Evolutionary conservation across 2,329 filamentous ascomycete genomes (phyloP).

Genomic region (Colletotrichum sp.): DNA sequence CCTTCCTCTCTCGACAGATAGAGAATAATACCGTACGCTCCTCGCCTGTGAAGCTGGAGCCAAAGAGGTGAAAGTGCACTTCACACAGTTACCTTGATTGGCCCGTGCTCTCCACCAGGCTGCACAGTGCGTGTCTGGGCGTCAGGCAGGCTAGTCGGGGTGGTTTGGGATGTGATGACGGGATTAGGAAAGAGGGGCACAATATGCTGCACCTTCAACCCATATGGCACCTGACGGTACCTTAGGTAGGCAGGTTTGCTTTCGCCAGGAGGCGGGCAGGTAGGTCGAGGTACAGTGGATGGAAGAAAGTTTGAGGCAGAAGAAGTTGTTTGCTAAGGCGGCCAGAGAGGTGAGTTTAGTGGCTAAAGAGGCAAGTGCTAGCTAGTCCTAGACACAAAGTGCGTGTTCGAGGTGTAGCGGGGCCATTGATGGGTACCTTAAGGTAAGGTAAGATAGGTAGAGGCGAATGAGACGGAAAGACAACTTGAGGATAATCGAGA

Average conservation of each 20-base stretch:
- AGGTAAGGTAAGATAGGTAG: not conserved
- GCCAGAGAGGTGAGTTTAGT: not conserved
- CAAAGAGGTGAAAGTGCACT: not conserved
- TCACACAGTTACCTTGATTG: not conserved
- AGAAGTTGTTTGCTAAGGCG: not conserved
- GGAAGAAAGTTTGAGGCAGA: not conserved
- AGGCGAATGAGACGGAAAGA: not conserved
- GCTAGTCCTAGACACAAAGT: not conserved
- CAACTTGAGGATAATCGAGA: not conserved
- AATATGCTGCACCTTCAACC: not conserved
- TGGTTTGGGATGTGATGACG: conserved; percentile 9
- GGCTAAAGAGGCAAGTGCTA: not conserved
- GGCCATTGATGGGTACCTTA: not conserved
- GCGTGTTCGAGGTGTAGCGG: not conserved
- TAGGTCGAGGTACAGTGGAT: not conserved
- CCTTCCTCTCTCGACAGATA: not conserved
- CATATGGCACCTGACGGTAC: not conserved
- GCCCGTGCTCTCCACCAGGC: conserved; percentile 1
- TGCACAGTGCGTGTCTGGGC: conserved; percentile 19
- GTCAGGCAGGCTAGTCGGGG: not conserved
- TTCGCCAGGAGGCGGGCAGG: not conserved
- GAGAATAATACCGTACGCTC: not conserved
- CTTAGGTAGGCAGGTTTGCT: not conserved
- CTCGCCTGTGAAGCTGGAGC: not conserved
- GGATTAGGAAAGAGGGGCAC: conserved; percentile 21